phyloP scores from a whole-genome alignment of 1,284 basidiomycete species.

The Puccinia polysora region DNA sequence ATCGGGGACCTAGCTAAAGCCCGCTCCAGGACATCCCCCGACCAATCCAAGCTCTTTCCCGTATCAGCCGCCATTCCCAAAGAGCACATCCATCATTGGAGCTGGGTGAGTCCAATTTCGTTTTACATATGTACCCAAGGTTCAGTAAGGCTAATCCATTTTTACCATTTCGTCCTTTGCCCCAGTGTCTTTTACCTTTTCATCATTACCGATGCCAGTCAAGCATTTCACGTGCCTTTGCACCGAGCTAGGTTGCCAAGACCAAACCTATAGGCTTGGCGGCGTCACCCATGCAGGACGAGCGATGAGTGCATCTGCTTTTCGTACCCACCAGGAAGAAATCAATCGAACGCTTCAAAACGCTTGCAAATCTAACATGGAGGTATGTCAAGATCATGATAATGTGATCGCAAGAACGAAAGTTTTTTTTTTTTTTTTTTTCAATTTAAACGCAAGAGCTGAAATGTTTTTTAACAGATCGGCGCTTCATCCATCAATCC shows the following conservation, averaged over 20 bases:
- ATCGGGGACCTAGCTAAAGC: no score
- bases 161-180: no score
- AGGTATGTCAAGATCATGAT: neutral
- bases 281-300: neutral
- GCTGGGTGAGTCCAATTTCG: no score
- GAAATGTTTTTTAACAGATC: slow-evolving; percentile 3
- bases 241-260: slow-evolving; percentile 9
- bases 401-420: neutral
- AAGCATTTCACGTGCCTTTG: neutral
- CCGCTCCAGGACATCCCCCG: no score
- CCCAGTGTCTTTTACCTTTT: no score
- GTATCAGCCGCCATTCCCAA: no score
- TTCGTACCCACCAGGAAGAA: slow-evolving; percentile 3
- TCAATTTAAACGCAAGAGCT: no score
- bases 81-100: no score
- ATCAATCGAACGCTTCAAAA: neutral
- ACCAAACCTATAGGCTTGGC: neutral
- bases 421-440: no score
- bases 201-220: neutral
- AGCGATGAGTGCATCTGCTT: neutral
- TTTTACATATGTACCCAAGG: no score
- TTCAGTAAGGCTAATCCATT: no score
- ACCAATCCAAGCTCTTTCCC: no score
- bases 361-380: neutral
- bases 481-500: neutral